Conservation (phyloP, 345 rosid genomes). For the Euphorbia pulcherrima region DNA sequence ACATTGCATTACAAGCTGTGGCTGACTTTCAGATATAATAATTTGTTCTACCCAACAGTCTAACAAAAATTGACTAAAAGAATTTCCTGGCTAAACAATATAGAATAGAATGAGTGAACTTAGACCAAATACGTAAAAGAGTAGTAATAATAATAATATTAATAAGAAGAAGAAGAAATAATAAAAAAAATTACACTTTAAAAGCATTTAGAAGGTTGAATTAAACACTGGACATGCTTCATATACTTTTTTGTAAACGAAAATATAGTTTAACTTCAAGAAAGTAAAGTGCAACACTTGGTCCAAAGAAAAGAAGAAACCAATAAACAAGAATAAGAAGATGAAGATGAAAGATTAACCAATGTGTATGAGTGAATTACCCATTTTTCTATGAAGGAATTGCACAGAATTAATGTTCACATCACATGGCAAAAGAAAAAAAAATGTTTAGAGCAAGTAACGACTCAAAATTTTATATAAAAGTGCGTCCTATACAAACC, state of each 20-base stretch:
- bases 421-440: neutral
- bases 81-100: neutral
- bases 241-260: neutral
- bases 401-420: too few relatives aligned
- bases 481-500: neutral
- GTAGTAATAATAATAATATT: too few relatives aligned
- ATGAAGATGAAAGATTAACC: neutral
- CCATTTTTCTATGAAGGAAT: neutral
- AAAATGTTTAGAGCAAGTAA: neutral
- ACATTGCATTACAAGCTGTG: neutral
- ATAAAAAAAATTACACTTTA: too few relatives aligned
- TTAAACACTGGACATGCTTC: neutral
- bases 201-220: too few relatives aligned
- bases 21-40: neutral
- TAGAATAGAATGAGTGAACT: neutral
- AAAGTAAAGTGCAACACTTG: neutral
- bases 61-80: neutral
- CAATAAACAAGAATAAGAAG: neutral
- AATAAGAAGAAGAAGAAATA: too few relatives aligned
- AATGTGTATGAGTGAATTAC: neutral
- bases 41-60: neutral
- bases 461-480: neutral
- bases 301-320: conserved; percentile 8
- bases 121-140: too few relatives aligned
- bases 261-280: neutral